Percentiles rank a stretch among this genome's conserved stretches.
phyloP scores from a whole-genome alignment of 2,329 filamentous ascomycete genomes.

The Epichloe gansuensis region DNA sequence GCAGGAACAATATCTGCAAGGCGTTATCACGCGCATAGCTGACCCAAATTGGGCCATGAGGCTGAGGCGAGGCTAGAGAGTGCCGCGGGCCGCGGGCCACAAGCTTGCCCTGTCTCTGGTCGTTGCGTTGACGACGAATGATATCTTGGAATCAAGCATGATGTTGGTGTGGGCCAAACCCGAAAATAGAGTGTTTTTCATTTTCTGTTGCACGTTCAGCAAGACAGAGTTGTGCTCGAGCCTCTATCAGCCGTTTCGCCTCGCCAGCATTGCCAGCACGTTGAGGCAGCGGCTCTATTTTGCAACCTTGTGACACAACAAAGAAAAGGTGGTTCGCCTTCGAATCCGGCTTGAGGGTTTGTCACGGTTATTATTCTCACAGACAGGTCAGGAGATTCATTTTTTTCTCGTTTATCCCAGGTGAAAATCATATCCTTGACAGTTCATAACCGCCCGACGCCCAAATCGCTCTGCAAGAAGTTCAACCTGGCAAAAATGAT shows the following conservation, averaged over 20 bases:
- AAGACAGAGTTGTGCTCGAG: too few relatives aligned
- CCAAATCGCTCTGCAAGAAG: too few relatives aligned
- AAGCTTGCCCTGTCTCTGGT: background rate
- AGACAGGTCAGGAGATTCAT: too few relatives aligned
- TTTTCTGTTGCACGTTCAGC: too few relatives aligned
- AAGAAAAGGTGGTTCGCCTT: background rate
- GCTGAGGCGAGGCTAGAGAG: background rate
- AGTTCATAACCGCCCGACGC: too few relatives aligned
- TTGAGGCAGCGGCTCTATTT: background rate
- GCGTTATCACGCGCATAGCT: background rate
- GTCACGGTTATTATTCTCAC: too few relatives aligned
- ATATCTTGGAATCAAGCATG: background rate
- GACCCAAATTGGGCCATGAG: slow-evolving; percentile 3
- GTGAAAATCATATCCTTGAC: too few relatives aligned
- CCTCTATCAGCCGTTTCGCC: too few relatives aligned
- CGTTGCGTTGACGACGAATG: background rate
- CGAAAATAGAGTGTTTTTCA: background rate
- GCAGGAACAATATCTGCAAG: too few relatives aligned
- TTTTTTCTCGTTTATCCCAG: too few relatives aligned
- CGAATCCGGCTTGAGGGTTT: background rate
- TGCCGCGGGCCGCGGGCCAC: background rate
- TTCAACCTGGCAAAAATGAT: too few relatives aligned
- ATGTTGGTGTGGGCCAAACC: background rate
- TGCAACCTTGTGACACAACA: background rate
- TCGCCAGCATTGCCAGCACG: too few relatives aligned